Evolutionary conservation across 2,329 filamentous ascomycete genomes (phyloP), one percentile per base, ranked within the genome.

Genomic region (Aplosporella prunicola): DNA sequence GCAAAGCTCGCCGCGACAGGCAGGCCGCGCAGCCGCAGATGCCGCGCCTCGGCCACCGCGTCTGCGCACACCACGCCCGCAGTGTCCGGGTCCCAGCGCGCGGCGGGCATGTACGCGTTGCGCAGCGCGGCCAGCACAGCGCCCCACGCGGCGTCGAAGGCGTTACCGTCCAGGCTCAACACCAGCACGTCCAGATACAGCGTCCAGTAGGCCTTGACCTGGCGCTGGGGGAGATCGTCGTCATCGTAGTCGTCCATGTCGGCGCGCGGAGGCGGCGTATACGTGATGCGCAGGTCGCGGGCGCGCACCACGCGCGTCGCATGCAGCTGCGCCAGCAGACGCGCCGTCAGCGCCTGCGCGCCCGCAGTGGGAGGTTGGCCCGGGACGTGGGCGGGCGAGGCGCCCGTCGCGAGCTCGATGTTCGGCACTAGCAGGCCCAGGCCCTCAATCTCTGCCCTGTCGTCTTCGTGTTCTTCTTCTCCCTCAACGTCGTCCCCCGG

Each of bases 171-270:
- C 33, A 94, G 77, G 0, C 85, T 93, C 47, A 98, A 80, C 62
- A 94, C 91, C 53, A 95, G 74, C n/a, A 95, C 71, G 55, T 96
- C 89, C 47, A 98, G 83, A 60, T 94, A 95, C 14, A 98, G 75
- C 8, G 84, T 80, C 91, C 89, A 98, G 60, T 93, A 96, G 0
- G 82, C 91, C 56, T 83, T 89, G 9, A 89, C 61, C 44, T 77
- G 69, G 6, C 57, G 56, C 5, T 62, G 53, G 38, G 65, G 60
- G n/a, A n/a, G n/a, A n/a, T n/a, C n/a, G 4, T 68, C 66, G 15
- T 71, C 66, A 11, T 68, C 65, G 11, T 17, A 67, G 58, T 24
- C 20, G 13, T 65, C 62, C 40, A 72, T 66, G 20, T 66, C 55
- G 18, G 58, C 58, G n/a, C 63, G 36, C 35, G 62, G 58, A 1